Percentiles rank a stretch among this genome's conserved stretches.
Evolutionary conservation across 2,329 filamentous ascomycete species (phyloP).

Genomic region (Phaeosphaeriaceae sp.): DNA sequence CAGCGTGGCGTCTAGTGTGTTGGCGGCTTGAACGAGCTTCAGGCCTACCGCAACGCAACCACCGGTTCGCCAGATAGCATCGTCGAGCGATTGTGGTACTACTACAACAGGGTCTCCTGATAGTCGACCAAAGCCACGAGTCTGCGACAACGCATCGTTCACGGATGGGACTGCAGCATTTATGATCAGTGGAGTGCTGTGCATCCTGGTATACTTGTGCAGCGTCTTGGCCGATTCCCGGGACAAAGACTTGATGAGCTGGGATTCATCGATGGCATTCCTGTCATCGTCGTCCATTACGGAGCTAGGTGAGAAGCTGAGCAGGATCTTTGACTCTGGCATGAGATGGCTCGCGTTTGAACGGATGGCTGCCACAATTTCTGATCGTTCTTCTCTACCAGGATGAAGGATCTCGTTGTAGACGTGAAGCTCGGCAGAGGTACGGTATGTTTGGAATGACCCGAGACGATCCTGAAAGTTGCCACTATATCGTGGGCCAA

Average conservation of each 20-base stretch:
- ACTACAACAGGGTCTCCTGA: conserved; percentile 84
- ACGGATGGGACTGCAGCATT: conserved; percentile 88
- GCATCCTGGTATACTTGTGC: conserved; percentile 73
- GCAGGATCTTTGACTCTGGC: conserved; percentile 79
- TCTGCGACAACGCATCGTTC: conserved; percentile 83
- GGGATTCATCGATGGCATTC: conserved; percentile 74
- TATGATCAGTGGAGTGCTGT: conserved; percentile 80
- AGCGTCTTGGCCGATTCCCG: conserved; percentile 73
- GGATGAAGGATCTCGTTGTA: conserved; percentile 91
- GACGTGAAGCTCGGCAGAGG: conserved; percentile 87
- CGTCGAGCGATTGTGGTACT: conserved; percentile 84
- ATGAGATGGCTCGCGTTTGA: conserved; percentile 83
- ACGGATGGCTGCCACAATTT: conserved; percentile 88
- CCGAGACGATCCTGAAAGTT: conserved; percentile 97
- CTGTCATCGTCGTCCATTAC: conserved; percentile 83
- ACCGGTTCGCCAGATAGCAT: conserved; percentile 91
- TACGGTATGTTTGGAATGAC: conserved; percentile 94
- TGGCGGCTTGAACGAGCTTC: conserved; percentile 82
- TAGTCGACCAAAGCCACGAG: conserved; percentile 82
- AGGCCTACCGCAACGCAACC: conserved; percentile 87
- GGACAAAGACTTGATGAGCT: conserved; percentile 78
- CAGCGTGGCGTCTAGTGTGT: conserved; percentile 73
- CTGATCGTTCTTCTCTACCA: conserved; percentile 88
- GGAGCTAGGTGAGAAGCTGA: conserved; percentile 83
- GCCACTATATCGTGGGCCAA: conserved; percentile 89